Percentiles rank a stretch among this genome's conserved stretches.
These are phyloP conservation scores for Paecilomyces sp. DNA, from an alignment of 2,329 filamentous ascomycete genomes.

Conservation along the genomic window DNA sequence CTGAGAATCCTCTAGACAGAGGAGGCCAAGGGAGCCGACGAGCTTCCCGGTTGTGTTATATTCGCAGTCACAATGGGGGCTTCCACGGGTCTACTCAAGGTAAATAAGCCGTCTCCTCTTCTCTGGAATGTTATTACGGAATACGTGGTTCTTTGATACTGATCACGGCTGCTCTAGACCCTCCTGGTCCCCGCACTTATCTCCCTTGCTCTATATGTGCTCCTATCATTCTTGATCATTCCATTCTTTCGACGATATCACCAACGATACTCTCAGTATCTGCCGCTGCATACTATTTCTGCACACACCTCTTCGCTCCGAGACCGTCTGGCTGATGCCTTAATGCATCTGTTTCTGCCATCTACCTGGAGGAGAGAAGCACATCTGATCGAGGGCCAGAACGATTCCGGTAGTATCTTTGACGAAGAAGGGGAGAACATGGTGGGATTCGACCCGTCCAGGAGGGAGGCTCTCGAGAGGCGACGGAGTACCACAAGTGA, in stretches of 20 bases:
- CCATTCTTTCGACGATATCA: constrained; percentile 65
- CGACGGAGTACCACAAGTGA: constrained; percentile 36
- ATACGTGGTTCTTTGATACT: constrained; percentile 8
- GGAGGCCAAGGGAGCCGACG: neutral
- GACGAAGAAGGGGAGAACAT: constrained; percentile 59
- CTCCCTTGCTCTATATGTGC: constrained; percentile 61
- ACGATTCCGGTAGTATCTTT: constrained; percentile 52
- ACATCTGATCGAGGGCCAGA: constrained; percentile 27
- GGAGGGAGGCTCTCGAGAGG: constrained; percentile 37
- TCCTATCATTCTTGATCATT: constrained; percentile 57
- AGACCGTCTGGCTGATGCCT: constrained; percentile 32
- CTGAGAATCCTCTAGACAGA: neutral
- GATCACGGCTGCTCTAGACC: constrained; percentile 42
- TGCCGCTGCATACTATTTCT: constrained; percentile 54
- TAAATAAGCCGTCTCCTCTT: neutral
- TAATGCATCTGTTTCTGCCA: constrained; percentile 39
- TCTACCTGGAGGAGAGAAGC: constrained; percentile 41
- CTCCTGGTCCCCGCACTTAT: constrained; percentile 64
- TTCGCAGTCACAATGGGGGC: neutral
- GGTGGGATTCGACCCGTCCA: constrained; percentile 44
- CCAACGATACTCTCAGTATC: constrained; percentile 65
- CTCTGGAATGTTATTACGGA: constrained; percentile 7
- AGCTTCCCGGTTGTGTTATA: neutral
- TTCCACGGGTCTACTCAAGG: neutral
- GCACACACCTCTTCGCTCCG: constrained; percentile 50